Evolutionary conservation across 805 yeast species (phyloP), one percentile per base, ranked within the genome.

Genomic region (Ogataea paraovalis): DNA sequence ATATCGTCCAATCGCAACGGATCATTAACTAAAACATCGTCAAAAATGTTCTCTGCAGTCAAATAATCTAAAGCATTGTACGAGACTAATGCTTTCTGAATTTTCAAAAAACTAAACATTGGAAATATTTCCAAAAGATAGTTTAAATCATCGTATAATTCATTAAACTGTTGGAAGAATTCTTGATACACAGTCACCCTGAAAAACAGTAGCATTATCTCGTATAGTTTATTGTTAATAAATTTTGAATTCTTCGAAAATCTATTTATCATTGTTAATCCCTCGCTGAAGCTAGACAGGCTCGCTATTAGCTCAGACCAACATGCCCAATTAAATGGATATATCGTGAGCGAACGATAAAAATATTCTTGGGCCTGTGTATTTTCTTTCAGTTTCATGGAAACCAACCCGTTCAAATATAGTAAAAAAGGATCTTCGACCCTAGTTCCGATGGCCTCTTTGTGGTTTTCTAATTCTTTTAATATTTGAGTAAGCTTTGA

Each of bases 311-410:
- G 70, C 60, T 92, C 97, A 48, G 76, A 74, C 97, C 97, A 94
- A 49, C 94, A 85, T 46, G 91, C 79, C 99, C 99, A 94, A 64
- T 92, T 92, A 64, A 75, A 86, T 0, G 97, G 96, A 56, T 83
- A 89, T 25, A 74, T 43, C 21, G 75, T 69, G 13, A 92, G 60
- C 1, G 97, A 84, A 41, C 73, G 73, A 27, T 81, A 70, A 28
- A 91, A 73, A 40, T 71, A 70, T 21, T 75, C 71, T 48, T 83
- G 81, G 0, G 97, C 97, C 32, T 70, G 62, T 2, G 68, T 54
- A n/a, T 67, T 66, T 53, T 84, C 81, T 42, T 82, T 81, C 56
- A 83, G 83, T 55, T 80, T 83, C 45, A 81, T 68, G 41, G 83
- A 69, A 1, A 87, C 70, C 14, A 85, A 62, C 1, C 97, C 99